Evolutionary conservation across 495 filamentous ascomycete genomes (phyloP).

Genomic region (Penicillium diatomitis): DNA sequence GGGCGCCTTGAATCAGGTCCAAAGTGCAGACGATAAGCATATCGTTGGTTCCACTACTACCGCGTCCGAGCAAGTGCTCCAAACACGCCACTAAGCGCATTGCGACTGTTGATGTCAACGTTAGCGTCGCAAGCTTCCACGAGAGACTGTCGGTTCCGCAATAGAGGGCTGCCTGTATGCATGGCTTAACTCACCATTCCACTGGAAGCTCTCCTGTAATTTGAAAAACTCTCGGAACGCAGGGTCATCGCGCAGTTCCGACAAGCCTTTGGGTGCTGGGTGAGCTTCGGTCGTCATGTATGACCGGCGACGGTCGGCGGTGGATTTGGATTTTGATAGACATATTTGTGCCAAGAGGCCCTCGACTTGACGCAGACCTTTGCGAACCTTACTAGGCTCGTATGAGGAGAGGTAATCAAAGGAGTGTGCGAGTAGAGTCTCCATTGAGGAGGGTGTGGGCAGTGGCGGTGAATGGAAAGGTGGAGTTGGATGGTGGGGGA

Average conservation of each 20-base stretch:
- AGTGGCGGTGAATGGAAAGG: conserved; percentile 11
- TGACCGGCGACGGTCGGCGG: conserved; percentile 35
- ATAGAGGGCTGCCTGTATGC: no score
- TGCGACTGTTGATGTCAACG: conserved; percentile 44
- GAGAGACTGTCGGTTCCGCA: no score
- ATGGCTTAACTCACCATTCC: conserved; percentile 56
- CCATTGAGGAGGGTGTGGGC: conserved; percentile 47
- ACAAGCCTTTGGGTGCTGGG: conserved; percentile 53
- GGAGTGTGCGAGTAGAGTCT: conserved; percentile 80
- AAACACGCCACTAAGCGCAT: conserved; percentile 79
- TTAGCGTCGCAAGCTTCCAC: no score
- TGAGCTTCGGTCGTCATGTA: conserved; percentile 27
- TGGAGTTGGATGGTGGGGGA: not conserved
- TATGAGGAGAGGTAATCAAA: conserved; percentile 97
- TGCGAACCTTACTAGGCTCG: conserved; percentile 78
- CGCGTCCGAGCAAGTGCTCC: conserved; percentile 75
- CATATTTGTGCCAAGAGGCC: conserved; percentile 94
- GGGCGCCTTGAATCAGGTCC: conserved; percentile 80
- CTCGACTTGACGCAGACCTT: conserved; percentile 91
- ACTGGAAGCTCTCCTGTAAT: conserved; percentile 92
- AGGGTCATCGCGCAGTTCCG: conserved; percentile 67
- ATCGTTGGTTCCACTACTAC: conserved; percentile 74
- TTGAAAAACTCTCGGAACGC: conserved; percentile 96
- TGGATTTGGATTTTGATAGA: conserved; percentile 50
- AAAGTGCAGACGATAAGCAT: conserved; percentile 80